phyloP scores from a whole-genome alignment of 2,329 filamentous ascomycete genomes.

The Fusarium succisae region DNA sequence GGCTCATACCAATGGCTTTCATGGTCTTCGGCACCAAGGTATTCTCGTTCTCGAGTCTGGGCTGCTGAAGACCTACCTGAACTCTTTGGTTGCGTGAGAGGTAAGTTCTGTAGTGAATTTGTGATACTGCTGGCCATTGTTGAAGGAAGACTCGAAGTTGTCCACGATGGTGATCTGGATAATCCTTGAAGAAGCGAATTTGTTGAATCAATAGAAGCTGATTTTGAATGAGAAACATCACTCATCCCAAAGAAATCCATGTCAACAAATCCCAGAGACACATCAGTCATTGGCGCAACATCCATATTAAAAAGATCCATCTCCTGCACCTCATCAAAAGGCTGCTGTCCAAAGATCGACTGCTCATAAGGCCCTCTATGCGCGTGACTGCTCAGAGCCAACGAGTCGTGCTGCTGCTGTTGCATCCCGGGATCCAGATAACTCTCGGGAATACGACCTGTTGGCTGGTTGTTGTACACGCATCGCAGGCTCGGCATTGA shows the following conservation, averaged over 20 bases:
- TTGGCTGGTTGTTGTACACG: slow-evolving; percentile 7
- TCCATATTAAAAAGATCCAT: neutral
- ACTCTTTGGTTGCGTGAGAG: no score
- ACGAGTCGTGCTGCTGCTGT: neutral
- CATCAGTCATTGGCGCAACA: neutral
- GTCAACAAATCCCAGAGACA: neutral
- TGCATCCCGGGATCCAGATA: neutral
- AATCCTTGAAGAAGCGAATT: neutral
- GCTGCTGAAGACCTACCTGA: neutral
- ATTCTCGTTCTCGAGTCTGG: neutral
- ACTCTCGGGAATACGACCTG: neutral
- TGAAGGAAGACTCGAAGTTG: neutral
- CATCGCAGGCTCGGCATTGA: slow-evolving; percentile 1
- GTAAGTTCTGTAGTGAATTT: neutral
- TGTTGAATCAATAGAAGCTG: neutral
- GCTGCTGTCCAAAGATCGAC: neutral
- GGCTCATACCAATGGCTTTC: neutral
- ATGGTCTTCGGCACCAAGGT: neutral
- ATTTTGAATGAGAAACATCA: neutral
- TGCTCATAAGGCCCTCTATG: neutral
- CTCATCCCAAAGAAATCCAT: neutral
- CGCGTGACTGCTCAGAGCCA: neutral
- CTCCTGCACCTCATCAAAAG: neutral
- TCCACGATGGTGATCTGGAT: neutral
- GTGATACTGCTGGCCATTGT: neutral